Conservation (phyloP, 208 protist genomes). For the Strigomonas culicis region DNA sequence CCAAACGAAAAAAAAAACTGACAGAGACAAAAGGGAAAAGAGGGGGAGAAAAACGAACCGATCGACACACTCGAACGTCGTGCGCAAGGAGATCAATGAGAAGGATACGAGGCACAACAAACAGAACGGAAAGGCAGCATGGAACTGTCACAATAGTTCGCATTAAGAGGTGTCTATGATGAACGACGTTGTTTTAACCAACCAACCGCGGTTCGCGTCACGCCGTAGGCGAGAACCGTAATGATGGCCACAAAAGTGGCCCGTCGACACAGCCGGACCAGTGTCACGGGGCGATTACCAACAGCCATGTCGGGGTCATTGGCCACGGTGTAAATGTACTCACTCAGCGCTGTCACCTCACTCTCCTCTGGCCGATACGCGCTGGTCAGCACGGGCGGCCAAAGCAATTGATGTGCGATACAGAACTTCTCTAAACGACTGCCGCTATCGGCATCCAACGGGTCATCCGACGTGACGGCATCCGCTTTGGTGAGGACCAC, state of each 20-base stretch:
- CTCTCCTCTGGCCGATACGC: slow-evolving; percentile 44
- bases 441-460: not conserved
- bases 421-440: slow-evolving; percentile 33
- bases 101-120: too few species aligned
- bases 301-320: slow-evolving; percentile 71
- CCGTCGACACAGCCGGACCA: slow-evolving; percentile 48
- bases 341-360: slow-evolving; percentile 55
- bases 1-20: not conserved
- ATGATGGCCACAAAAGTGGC: slow-evolving; percentile 52
- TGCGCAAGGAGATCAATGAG: too few species aligned
- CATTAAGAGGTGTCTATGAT: not conserved
- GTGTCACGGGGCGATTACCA: slow-evolving; percentile 54
- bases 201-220: not conserved
- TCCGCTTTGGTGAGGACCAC: slow-evolving; percentile 85
- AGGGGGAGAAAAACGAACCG: not conserved
- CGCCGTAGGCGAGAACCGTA: slow-evolving; percentile 20
- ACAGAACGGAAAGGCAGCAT: too few species aligned
- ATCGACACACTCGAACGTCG: not conserved
- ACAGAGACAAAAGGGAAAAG: not conserved
- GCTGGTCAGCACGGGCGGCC: slow-evolving; percentile 79
- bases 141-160: not conserved
- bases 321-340: slow-evolving; percentile 74
- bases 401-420: slow-evolving; percentile 52
- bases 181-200: not conserved
- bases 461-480: slow-evolving; percentile 8